Evolutionary conservation across 73 alveolate genomes (phyloP).

Genomic region (Tetrahymena malaccensis): DNA sequence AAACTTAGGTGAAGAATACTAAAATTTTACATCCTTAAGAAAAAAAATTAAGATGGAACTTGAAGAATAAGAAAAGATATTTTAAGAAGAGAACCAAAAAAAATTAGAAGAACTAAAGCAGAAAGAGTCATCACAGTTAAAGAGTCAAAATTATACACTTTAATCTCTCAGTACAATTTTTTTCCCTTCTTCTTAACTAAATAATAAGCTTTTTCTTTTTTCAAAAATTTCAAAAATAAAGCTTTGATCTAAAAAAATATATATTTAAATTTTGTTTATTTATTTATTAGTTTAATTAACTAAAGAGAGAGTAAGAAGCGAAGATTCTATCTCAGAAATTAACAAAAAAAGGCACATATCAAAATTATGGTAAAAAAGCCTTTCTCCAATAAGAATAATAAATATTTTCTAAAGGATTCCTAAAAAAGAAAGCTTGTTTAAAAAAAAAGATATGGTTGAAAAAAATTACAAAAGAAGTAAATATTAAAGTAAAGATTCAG

Average conservation of each 20-base stretch:
- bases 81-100: background rate
- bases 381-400: background rate
- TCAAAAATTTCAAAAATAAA: too few species aligned
- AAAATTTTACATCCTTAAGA: background rate
- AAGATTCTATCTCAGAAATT: background rate
- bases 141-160: background rate
- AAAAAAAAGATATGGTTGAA: background rate
- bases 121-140: background rate
- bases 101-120: background rate
- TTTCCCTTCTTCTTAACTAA: background rate
- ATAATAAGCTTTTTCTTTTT: too few species aligned
- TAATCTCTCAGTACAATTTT: background rate
- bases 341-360: background rate
- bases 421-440: background rate
- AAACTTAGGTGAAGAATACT: background rate
- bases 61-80: background rate
- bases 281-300: too few species aligned
- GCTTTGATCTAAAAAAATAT: too few species aligned
- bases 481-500: background rate
- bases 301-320: background rate
- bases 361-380: background rate
- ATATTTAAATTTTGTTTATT: too few species aligned
- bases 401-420: background rate
- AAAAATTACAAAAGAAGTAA: too few species aligned
- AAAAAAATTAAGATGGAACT: background rate